Percentiles rank a stretch among this genome's conserved stretches.
Conservation (phyloP, 768 basidiomycete species). For the Boletus tylopilopsis region DNA sequence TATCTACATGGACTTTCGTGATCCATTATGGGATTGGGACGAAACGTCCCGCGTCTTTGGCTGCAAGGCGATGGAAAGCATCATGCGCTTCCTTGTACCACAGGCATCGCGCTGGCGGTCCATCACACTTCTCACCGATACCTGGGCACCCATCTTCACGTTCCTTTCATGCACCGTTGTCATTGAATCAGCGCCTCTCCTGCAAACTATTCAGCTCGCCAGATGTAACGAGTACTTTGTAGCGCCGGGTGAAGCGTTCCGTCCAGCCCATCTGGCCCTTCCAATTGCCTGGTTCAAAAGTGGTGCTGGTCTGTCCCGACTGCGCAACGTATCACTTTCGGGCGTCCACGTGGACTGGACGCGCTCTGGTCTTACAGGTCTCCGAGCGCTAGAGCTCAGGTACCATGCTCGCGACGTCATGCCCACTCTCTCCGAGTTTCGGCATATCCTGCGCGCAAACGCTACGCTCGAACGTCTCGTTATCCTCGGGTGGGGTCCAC, state of each 20-base stretch:
- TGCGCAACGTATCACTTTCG: constrained; percentile 44
- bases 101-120: constrained; percentile 45
- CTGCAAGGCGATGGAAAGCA: constrained; percentile 40
- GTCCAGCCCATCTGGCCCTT: constrained; percentile 36
- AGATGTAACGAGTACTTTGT: constrained; percentile 61
- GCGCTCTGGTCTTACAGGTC: constrained; percentile 36
- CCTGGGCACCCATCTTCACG: constrained; percentile 54
- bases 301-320: constrained; percentile 28
- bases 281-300: constrained; percentile 42
- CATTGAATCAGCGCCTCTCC: constrained; percentile 32
- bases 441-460: constrained; percentile 39
- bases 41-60: constrained; percentile 41
- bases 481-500: constrained; percentile 54
- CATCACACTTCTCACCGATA: constrained; percentile 53
- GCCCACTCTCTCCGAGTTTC: constrained; percentile 48
- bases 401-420: constrained; percentile 57
- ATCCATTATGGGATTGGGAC: constrained; percentile 54
- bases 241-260: constrained; percentile 40
- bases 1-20: constrained; percentile 55
- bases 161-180: constrained; percentile 42
- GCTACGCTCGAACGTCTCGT: constrained; percentile 38
- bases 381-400: constrained; percentile 48
- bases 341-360: constrained; percentile 61
- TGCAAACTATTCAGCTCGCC: constrained; percentile 43
- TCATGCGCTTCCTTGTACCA: constrained; percentile 43